Base-by-base conservation (phyloP, 2,329 filamentous ascomycete genomes). In the Achaetomium macrosporum region DNA sequence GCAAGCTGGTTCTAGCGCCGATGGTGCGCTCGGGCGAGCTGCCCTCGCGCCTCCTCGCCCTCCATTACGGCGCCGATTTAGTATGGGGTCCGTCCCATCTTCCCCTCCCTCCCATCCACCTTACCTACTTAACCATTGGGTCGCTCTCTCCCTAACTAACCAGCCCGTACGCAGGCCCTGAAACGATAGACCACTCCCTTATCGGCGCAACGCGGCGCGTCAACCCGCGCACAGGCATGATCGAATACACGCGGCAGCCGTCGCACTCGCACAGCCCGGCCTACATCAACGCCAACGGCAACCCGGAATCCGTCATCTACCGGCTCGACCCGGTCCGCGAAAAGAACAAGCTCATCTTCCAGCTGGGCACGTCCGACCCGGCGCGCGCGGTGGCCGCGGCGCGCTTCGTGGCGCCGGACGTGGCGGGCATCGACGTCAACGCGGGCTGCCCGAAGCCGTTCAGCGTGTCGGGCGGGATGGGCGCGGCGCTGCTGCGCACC, bases 1-100 rank as follows among this genome's bases (percentile, higher is more conserved):
- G 88, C 71, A 96, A 95, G 71, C 73, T 97, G 59, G 93, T 97
- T 42, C 85, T 99, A 58, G 93, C 93, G 57, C 93, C 93, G 39
- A 99, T 99, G 93, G 92, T 96, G 53, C 87, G 93, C 61, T 95
- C 90, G n/a, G 93, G 93, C 66, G 93, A 99, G 75, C 76, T 96
- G 56, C 92, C 93, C 3, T 93, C 89, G 37, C 85, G 93, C 54
- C 79, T 99, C 25, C 73, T 95, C 41, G 89, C 93, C 31, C 81
- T 99, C 57, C 88, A 95, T 66, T 97, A 99, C 69, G 93, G 93
- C 60, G 93, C 93, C 48, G 93, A 99, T 70, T 77, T 99, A 15
- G 93, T 99, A 60, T 99, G 93, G 92, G 92, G 86, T 88, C 69
- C 61, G 77, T 72, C 29, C 45, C 10, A 44, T 17, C 5, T 15